These are phyloP conservation scores for Pythium sp. DNA, from an alignment of 352 stramenopile species.

Conservation along the genomic window DNA sequence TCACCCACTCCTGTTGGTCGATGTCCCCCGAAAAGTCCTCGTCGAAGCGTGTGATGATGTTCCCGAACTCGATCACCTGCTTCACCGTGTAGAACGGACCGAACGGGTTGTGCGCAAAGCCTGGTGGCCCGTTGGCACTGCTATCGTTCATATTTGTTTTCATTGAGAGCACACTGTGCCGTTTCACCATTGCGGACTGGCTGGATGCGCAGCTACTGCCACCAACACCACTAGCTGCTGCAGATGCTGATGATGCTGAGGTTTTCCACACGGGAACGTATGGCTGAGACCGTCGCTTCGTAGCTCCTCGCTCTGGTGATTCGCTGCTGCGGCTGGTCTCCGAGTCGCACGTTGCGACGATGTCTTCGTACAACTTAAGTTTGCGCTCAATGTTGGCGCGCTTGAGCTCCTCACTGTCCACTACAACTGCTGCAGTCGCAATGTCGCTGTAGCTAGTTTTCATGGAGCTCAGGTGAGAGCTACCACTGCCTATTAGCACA, in stretches of 20 bases:
- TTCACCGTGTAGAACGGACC: constrained; percentile 57
- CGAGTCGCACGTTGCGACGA: constrained; percentile 15
- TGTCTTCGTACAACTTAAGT: constrained; percentile 50
- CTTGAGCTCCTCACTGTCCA: constrained; percentile 14
- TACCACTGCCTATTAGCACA: constrained; percentile 3
- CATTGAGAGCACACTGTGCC: neutral
- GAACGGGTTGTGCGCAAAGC: constrained; percentile 35
- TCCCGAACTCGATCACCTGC: constrained; percentile 54
- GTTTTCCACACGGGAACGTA: constrained; percentile 7
- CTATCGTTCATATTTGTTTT: neutral
- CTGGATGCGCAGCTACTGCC: neutral
- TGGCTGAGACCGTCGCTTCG: constrained; percentile 13
- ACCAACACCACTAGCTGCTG: neutral
- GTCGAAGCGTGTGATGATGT: constrained; percentile 47
- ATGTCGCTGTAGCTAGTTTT: neutral
- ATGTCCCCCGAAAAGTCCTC: constrained; percentile 57
- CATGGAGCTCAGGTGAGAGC: neutral
- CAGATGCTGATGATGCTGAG: neutral
- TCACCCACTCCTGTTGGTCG: constrained; percentile 51
- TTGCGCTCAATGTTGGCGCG: constrained; percentile 59
- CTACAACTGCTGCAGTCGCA: neutral
- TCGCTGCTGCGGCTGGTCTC: neutral
- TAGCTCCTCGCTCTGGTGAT: neutral
- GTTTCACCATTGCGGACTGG: neutral
- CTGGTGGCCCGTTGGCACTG: neutral